phyloP scores from a whole-genome alignment of 441 rosid genomes.

The Capsella rubella region DNA sequence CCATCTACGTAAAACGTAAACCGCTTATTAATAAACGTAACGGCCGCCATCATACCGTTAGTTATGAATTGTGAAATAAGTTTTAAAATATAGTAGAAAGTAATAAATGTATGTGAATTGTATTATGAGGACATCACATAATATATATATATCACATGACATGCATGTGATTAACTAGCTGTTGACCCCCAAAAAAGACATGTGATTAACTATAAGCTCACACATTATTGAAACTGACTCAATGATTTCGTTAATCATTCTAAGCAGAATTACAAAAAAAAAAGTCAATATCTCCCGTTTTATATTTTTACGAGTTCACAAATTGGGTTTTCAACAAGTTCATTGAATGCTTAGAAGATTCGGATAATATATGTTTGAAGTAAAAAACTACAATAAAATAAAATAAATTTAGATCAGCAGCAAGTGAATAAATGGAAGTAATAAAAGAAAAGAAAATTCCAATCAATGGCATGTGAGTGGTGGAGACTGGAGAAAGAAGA shows the following conservation, averaged over 20 bases:
- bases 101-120: background rate
- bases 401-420: background rate
- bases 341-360: conserved; percentile 13
- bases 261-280: background rate
- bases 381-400: conserved; percentile 5
- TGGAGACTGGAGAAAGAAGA: background rate
- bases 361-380: conserved; percentile 22
- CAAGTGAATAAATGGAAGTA: background rate
- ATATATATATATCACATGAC: conserved; percentile 15
- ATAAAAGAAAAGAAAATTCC: background rate
- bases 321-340: background rate
- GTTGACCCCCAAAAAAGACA: conserved; percentile 38
- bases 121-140: background rate
- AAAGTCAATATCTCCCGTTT: conserved; percentile 5
- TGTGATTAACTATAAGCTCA: conserved; percentile 27
- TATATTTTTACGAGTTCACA: no score
- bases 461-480: conserved; percentile 18
- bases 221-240: conserved; percentile 33
- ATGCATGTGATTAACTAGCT: conserved; percentile 28
- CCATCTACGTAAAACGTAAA: background rate
- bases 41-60: background rate
- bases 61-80: background rate
- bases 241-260: conserved; percentile 39
- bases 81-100: background rate
- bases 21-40: background rate